Base-by-base conservation (phyloP, 2,329 filamentous ascomycete genomes). In the Sporothrix humicola region DNA sequence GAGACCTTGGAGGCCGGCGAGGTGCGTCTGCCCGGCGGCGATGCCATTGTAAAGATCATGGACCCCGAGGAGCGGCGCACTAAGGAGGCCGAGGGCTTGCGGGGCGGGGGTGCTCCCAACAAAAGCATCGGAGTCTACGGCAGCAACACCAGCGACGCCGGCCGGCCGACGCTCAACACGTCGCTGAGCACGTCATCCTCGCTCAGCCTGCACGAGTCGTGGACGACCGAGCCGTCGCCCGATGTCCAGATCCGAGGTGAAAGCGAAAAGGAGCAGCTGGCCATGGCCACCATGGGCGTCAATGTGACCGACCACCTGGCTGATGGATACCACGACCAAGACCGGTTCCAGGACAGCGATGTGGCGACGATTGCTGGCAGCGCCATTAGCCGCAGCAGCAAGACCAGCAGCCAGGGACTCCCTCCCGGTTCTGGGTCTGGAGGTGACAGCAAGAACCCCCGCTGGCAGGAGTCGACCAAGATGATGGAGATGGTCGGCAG, bases 1-100 rank as follows among this genome's bases (percentile, higher is more conserved):
- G 89, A 92, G 75, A 94, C 92, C 0, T 84, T 98, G 0, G 88
- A 90, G 26, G 93, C 93, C 0, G 82, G 83, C 1, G 87, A 89
- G 37, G 88, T 97, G n/a, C 85, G 87, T 5, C 86, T 97, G 0
- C 94, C 94, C 0, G 91, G 90, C 0, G 89, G 87, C 0, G 82
- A 85, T 58, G 79, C 83, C 0, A 78, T 87, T 0, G 79, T 85
- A 2, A 78, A 79, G 12, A 74, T 81, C 12, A 75, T 78, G 66
- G 73, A 74, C 48, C 50, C 68, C 20, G 72, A 50, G 6, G 72
- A 71, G n/a, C 68, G 68, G 6, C 68, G 68, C 68, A 15, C 59
- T 37, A 66, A 59, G 20, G 42, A 65, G 44, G 10, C 23, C 6
- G 69, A 54, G 42, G 44, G 63, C n/a, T 2, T 17, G 4, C 48